Evolutionary conservation across 345 rosid genomes (phyloP).

Genomic region (Brassica juncea): DNA sequence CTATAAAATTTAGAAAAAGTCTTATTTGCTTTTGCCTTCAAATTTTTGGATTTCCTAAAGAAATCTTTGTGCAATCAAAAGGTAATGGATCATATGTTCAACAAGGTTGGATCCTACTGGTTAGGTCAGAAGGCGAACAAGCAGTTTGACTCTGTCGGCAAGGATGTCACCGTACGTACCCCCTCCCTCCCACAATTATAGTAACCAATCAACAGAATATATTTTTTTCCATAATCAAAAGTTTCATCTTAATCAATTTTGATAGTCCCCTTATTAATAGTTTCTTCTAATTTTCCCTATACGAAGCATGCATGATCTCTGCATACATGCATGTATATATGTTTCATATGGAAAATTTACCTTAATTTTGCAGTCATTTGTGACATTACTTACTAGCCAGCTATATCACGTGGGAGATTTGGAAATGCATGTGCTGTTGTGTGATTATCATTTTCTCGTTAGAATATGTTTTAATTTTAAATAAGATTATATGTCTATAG

Average conservation of each 20-base stretch:
- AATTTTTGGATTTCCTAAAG: background rate
- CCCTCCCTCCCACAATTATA: background rate
- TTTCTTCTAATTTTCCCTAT: background rate
- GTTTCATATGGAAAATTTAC: background rate
- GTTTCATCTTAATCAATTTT: background rate
- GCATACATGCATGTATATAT: background rate
- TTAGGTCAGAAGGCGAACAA: constrained; percentile 69
- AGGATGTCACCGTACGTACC: constrained; percentile 65
- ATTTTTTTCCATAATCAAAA: background rate
- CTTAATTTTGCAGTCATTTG: background rate
- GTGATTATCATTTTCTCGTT: background rate
- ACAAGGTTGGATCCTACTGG: constrained; percentile 94
- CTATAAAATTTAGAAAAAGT: background rate
- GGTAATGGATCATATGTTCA: constrained; percentile 80
- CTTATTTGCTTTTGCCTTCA: background rate
- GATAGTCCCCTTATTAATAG: background rate
- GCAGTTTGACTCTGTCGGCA: constrained; percentile 83
- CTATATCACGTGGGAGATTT: background rate
- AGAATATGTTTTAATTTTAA: no score
- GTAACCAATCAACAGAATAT: background rate
- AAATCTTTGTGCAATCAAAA: background rate
- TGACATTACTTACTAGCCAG: background rate
- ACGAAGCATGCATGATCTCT: background rate
- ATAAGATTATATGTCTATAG: background rate
- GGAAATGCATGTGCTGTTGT: background rate